phyloP scores from a whole-genome alignment of 2,329 filamentous ascomycete species.

The Pestalotiopsis sp. region DNA sequence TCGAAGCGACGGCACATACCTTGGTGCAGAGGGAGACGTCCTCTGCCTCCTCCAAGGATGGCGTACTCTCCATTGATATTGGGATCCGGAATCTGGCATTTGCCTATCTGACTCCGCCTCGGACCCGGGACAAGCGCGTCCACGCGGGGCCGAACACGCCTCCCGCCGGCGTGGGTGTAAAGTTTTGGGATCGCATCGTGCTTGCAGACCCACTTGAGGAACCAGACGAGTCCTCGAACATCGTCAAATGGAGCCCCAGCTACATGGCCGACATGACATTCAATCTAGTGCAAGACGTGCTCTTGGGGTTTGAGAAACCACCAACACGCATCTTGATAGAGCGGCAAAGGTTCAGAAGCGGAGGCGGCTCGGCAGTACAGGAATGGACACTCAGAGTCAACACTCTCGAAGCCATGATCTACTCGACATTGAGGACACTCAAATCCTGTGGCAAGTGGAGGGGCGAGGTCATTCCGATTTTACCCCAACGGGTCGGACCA shows the following conservation, averaged over 20 bases:
- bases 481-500: slow-evolving; percentile 55
- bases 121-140: slow-evolving; percentile 12
- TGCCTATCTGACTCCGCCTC: slow-evolving; percentile 55
- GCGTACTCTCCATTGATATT: slow-evolving; percentile 80
- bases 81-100: slow-evolving; percentile 81
- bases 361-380: slow-evolving; percentile 65
- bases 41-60: slow-evolving; percentile 25
- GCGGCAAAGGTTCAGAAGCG: slow-evolving; percentile 63
- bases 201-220: slow-evolving; percentile 17
- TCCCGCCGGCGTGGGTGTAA: slow-evolving; percentile 24
- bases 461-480: slow-evolving; percentile 50
- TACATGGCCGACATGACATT: slow-evolving; percentile 36
- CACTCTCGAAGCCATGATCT: slow-evolving; percentile 79
- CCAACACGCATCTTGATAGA: slow-evolving; percentile 75
- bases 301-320: slow-evolving; percentile 43
- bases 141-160: slow-evolving; percentile 14
- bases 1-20: slow-evolving; percentile 40
- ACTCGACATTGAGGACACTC: slow-evolving; percentile 67
- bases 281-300: slow-evolving; percentile 33
- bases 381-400: slow-evolving; percentile 87
- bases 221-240: not conserved
- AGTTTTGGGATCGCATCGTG: slow-evolving; percentile 38
- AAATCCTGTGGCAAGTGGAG: slow-evolving; percentile 43
- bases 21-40: not conserved
- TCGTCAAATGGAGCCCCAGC: slow-evolving; percentile 35